Evolutionary conservation across 805 yeast species (phyloP), one percentile per base, ranked within the genome.

Genomic region (Wickerhamomyces pijperi): DNA sequence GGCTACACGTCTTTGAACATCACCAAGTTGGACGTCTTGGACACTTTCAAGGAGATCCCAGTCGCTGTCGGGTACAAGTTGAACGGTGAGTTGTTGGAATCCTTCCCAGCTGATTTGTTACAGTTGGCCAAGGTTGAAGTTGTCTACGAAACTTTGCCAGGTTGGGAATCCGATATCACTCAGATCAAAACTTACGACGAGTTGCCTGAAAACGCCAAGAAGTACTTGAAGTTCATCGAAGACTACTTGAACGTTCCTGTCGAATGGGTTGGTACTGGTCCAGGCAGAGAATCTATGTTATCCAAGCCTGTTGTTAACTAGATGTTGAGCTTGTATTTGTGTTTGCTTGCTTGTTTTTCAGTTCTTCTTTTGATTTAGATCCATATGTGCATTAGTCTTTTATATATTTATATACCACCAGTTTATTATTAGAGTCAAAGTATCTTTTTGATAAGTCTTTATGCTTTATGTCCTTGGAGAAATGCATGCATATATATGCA

Each of bases 261-360:
- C 46, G 82, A 82, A 60, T 92, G 97, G 97, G 92, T 92, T 45
- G 98, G 98, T 59, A 92, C 95, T 42, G 98, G 98, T 46, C 97
- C 98, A 46, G 95, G 86, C 39, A 83, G 97, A 68, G 94, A 82
- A 41, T 78, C 88, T 29, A 88, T 87, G 96, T 71, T 87, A 51
- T 77, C 75, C 50, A 80, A 76, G 59, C 56, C 43, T 41, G 48
- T 43, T 20, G 34, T 21, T 38, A 31, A 36, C 19, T 18, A 33
- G 35, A 28, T 36, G 34, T 28, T 33, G 35, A 32, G 15, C 21
- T 37, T 17, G 18, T n/a, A n/a, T 33, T 28, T 33, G 35, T 35
- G 15, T 28, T 37, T 17, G 18, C 14, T 19, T 33, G 25, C n/a
- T 9, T 34, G 15, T 34, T 19, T 8, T 13, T 25, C n/a, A n/a